phyloP scores from a whole-genome alignment of 202 grass and related monocot species.

The Dendrocalamus latiflorus region DNA sequence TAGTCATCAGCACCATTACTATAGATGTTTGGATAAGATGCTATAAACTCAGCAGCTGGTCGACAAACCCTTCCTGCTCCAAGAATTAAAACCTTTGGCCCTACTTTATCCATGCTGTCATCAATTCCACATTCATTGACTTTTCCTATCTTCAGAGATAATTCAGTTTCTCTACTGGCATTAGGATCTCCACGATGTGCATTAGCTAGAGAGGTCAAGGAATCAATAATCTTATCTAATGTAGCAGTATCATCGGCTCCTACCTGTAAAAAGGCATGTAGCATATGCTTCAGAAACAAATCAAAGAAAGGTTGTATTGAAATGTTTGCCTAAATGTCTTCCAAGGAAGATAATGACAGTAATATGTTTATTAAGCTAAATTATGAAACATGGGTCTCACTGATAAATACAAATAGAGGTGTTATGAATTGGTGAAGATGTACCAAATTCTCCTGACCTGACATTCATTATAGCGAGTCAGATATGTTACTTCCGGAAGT shows the following conservation, averaged over 20 bases:
- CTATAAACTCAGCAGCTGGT: slow-evolving; percentile 72
- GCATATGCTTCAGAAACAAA: slow-evolving; percentile 7
- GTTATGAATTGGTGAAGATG: not conserved
- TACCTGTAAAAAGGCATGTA: slow-evolving; percentile 45
- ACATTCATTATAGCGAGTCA: not conserved
- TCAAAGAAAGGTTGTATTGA: not conserved
- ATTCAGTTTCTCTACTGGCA: slow-evolving; percentile 36
- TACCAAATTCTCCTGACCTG: not conserved
- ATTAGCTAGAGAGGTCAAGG: slow-evolving; percentile 64
- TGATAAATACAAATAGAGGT: not conserved
- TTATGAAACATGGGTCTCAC: not conserved
- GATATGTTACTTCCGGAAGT: not conserved
- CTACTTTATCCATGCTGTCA: slow-evolving; percentile 31
- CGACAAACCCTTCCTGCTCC: slow-evolving; percentile 87
- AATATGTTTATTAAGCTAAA: not conserved
- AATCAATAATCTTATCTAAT: slow-evolving; percentile 78
- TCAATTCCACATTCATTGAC: slow-evolving; percentile 38
- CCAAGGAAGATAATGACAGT: not conserved
- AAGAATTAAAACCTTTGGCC: slow-evolving; percentile 76
- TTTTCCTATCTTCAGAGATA: slow-evolving; percentile 79
- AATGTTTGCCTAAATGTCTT: not conserved
- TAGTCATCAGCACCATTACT: slow-evolving; percentile 7
- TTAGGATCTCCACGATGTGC: slow-evolving; percentile 38
- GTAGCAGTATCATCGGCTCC: slow-evolving; percentile 59
- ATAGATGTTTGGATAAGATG: slow-evolving; percentile 33